Base-by-base conservation (phyloP, 352 stramenopile genomes). In the Phytopythium delawarense region DNA sequence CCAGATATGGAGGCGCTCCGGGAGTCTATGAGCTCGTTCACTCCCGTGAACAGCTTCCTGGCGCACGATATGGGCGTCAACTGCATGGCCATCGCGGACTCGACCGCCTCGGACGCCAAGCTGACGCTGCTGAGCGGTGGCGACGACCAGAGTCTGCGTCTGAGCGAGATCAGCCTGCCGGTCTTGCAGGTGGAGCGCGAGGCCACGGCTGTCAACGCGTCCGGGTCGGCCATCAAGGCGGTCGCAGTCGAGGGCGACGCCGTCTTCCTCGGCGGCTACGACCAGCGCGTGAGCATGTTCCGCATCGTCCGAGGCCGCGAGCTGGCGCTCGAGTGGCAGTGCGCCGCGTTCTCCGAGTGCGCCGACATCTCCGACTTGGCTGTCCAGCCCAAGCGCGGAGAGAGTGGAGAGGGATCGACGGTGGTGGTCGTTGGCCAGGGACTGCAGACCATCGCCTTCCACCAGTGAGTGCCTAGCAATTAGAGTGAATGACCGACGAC, bases 1-100 rank as follows among this genome's bases (percentile, higher is more conserved):
- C 34, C 61, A 32, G 53, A 68, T 6, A 62, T 44, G 42, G 57
- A 68, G 13, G 57, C 65, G 8, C 61, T 89, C 32, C 13, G 74
- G 30, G 56, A 58, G 34, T 13, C 88, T 34, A 63, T 75, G 35
- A 57, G 60, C 30, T n/a, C 58, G 9, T 48, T 74, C 32, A 59
- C 74, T 32, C 83, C 79, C 8, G 72, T 61, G 57, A 72, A 69
- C 32, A 78, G 67, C 53, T 95, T 94, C 63, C 58, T 89, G 34
- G 87, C 81, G 0, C 87, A 96, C 50, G 86, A 94, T 63, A 94
- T 96, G 84, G 87, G 87, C 46, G 69, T 74, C 34, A 96, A 96
- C 53, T 92, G 79, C 63, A 65, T 93, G 40, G 58, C 72, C 25
- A 61, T 77, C 21, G 65, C 72, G 13, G 65, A 63, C n/a, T 66